Percentiles rank a stretch among this genome's conserved stretches.
Conservation (phyloP, 2,329 filamentous ascomycete genomes). For the Juglanconis oblonga region DNA sequence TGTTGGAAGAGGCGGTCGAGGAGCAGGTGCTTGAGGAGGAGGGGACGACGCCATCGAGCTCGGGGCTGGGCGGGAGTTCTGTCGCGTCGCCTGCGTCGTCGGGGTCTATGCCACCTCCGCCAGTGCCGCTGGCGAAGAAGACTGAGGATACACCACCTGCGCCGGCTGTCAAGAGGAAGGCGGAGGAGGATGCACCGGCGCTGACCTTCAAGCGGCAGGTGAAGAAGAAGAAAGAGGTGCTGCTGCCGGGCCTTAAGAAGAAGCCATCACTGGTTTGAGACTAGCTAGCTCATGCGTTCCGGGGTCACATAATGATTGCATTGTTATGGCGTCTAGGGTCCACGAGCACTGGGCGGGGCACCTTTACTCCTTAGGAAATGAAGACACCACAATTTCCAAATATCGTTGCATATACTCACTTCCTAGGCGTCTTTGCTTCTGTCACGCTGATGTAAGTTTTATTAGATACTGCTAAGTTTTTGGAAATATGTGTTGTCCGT, state of each 20-base stretch:
- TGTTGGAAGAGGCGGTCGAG: slow-evolving; percentile 46
- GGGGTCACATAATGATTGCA: background rate
- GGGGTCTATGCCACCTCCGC: slow-evolving; percentile 3
- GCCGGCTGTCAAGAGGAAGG: slow-evolving; percentile 30
- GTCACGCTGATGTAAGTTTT: too few species aligned
- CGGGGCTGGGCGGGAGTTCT: slow-evolving; percentile 25
- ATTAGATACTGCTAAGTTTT: too few species aligned
- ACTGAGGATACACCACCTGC: slow-evolving; percentile 28
- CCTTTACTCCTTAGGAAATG: too few species aligned
- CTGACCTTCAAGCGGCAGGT: slow-evolving; percentile 70
- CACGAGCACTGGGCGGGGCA: too few species aligned
- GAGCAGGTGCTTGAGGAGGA: slow-evolving; percentile 35
- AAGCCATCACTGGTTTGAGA: slow-evolving; percentile 38
- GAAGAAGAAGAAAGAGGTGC: slow-evolving; percentile 82
- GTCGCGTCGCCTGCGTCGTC: background rate
- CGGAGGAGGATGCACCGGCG: slow-evolving; percentile 25
- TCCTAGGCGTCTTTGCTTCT: too few species aligned
- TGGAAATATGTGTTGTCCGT: too few species aligned
- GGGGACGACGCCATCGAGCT: slow-evolving; percentile 15
- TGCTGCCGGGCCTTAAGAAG: slow-evolving; percentile 83
- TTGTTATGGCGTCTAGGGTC: background rate
- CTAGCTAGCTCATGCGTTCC: background rate
- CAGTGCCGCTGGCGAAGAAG: slow-evolving; percentile 9
- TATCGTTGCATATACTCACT: too few species aligned
- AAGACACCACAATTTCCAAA: too few species aligned